Conservation (phyloP, 306 rosid species). For the Echinosophora koreensis region DNA sequence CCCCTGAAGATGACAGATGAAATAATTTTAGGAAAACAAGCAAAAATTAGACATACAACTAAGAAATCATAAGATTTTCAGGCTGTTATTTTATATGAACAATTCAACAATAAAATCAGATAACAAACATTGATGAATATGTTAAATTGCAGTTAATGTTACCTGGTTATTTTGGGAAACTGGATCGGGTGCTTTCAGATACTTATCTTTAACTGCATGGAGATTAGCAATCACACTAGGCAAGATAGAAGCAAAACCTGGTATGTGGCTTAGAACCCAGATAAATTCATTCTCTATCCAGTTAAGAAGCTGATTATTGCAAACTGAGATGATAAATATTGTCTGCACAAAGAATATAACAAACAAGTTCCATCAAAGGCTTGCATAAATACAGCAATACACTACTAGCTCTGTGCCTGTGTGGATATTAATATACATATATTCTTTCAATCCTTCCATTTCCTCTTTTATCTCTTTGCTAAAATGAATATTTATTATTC, state of each 20-base stretch:
- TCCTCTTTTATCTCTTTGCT: background rate
- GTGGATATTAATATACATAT: background rate
- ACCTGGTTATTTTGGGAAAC: conserved; percentile 70
- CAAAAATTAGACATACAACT: background rate
- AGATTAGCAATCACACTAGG: conserved; percentile 67
- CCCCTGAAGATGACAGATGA: conserved; percentile 56
- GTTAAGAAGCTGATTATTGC: conserved; percentile 96
- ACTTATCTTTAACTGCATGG: conserved; percentile 76
- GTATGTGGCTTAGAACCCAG: conserved; percentile 84
- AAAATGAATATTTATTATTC: background rate
- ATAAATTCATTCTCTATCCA: conserved; percentile 95
- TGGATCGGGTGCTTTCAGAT: conserved; percentile 67
- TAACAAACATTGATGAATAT: conserved; percentile 30
- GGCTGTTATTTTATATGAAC: background rate
- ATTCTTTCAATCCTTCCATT: background rate
- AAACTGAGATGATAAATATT: conserved; percentile 81
- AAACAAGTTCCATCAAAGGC: conserved; percentile 27
- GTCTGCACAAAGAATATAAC: conserved; percentile 62
- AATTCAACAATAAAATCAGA: conserved; percentile 24
- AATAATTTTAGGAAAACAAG: background rate
- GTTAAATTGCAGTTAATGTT: conserved; percentile 25
- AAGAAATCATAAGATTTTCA: conserved; percentile 11
- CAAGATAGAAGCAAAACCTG: conserved; percentile 75
- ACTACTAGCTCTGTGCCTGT: conserved; percentile 6
- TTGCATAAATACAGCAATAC: background rate